A percentile compares a stretch with the other conserved stretches of the same genome.
phyloP scores from a whole-genome alignment of 2,329 filamentous ascomycete species.

The Emydomyces testavorans region DNA sequence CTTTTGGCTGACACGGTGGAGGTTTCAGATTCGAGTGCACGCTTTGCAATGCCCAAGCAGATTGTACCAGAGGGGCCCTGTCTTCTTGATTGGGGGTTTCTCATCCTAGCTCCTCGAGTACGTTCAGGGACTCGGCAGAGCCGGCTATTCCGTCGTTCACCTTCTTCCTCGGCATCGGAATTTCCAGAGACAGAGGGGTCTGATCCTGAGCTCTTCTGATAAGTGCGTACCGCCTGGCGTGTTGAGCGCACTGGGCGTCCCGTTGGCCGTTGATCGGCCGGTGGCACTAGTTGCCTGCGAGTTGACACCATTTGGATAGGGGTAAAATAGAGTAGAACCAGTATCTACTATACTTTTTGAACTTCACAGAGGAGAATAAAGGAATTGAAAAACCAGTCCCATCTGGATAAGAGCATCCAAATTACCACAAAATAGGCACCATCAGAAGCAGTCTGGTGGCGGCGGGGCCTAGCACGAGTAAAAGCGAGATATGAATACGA shows the following conservation, averaged over 20 bases:
- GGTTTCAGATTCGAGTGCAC: not conserved
- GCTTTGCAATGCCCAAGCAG: not conserved
- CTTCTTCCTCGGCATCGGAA: not conserved
- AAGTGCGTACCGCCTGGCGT: not conserved
- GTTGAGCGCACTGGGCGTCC: constrained; percentile 8
- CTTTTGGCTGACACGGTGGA: not conserved
- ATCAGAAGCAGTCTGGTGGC: not conserved
- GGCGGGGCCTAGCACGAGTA: not conserved
- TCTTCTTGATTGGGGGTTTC: not conserved
- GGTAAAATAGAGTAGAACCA: not conserved
- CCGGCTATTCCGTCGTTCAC: not conserved
- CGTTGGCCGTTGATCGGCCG: not conserved
- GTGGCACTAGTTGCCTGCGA: not conserved
- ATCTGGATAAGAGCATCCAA: not conserved
- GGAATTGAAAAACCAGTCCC: not conserved
- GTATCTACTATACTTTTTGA: not conserved
- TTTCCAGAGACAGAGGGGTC: not conserved
- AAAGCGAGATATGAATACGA: too few relatives aligned
- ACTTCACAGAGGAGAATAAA: not conserved
- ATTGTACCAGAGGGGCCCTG: not conserved
- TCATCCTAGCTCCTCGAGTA: not conserved
- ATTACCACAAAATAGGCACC: not conserved
- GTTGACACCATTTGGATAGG: not conserved
- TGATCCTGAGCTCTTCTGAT: not conserved
- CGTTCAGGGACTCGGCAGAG: not conserved